These are phyloP conservation scores for Clonostachys solani DNA, from an alignment of 2,329 filamentous ascomycete species.

Conservation along the genomic window DNA sequence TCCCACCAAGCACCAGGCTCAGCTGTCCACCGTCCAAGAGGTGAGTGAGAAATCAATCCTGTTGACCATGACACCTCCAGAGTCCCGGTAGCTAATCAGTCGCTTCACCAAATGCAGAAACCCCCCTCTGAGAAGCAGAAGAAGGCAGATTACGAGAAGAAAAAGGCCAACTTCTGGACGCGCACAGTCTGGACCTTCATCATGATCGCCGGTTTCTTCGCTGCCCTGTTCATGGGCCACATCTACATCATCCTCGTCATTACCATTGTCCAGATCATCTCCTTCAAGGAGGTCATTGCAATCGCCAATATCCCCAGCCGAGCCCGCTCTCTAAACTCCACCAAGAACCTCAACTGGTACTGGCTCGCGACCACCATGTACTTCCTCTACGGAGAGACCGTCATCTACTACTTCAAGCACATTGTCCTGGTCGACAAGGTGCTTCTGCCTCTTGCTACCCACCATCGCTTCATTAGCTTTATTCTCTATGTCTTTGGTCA, in stretches of 20 bases:
- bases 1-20: slow-evolving; percentile 16
- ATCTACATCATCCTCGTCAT: slow-evolving; percentile 95
- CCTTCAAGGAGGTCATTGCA: slow-evolving; percentile 98
- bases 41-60: slow-evolving; percentile 11
- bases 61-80: background rate
- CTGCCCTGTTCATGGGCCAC: slow-evolving; percentile 89
- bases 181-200: slow-evolving; percentile 96
- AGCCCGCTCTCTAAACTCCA: slow-evolving; percentile 85
- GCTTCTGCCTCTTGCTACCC: slow-evolving; percentile 86
- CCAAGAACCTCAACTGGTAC: slow-evolving; percentile 98
- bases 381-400: slow-evolving; percentile 96
- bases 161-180: slow-evolving; percentile 96
- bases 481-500: slow-evolving; percentile 94
- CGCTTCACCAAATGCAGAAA: slow-evolving; percentile 26
- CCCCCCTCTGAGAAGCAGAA: slow-evolving; percentile 32
- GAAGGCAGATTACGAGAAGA: slow-evolving; percentile 84
- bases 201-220: slow-evolving; percentile 94
- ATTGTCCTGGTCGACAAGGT: slow-evolving; percentile 94
- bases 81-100: background rate
- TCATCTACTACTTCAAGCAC: slow-evolving; percentile 99
- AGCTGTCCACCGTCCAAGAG: slow-evolving; percentile 27
- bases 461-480: slow-evolving; percentile 98
- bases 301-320: slow-evolving; percentile 93
- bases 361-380: slow-evolving; percentile 99
- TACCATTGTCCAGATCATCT: slow-evolving; percentile 91